These are phyloP conservation scores for Symmetrospora coprosmae DNA, from an alignment of 768 basidiomycete genomes.

Conservation along the genomic window DNA sequence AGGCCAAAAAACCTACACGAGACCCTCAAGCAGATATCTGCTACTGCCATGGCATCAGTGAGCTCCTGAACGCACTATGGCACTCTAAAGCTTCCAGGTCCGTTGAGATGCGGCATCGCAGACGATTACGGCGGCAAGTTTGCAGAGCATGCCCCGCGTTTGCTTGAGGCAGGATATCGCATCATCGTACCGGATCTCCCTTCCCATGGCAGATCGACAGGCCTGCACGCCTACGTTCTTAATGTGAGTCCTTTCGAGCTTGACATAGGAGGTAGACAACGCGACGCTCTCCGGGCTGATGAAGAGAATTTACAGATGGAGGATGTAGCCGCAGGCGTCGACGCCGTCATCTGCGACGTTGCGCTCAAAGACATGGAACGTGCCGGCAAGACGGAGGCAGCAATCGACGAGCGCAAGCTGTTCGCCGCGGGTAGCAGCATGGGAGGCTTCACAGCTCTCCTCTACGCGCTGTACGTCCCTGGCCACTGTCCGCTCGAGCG, in stretches of 20 bases:
- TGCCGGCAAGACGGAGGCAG: slow-evolving; percentile 5
- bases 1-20: not conserved
- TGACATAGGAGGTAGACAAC: too few species aligned
- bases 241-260: slow-evolving; percentile 9
- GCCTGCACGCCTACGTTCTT: slow-evolving; percentile 26
- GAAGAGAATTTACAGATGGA: not conserved
- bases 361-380: slow-evolving; percentile 10
- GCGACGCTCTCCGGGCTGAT: not conserved
- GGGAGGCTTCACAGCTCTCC: slow-evolving; percentile 26
- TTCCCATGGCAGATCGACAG: slow-evolving; percentile 29
- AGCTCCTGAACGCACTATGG: not conserved
- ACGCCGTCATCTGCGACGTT: slow-evolving; percentile 28
- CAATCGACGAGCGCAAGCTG: slow-evolving; percentile 24
- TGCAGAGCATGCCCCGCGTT: slow-evolving; percentile 22
- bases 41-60: slow-evolving; percentile 30
- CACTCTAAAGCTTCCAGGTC: not conserved
- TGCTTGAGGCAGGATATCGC: slow-evolving; percentile 26
- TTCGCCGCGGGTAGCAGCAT: slow-evolving; percentile 29
- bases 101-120: not conserved
- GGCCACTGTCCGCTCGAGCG: not conserved
- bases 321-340: slow-evolving; percentile 26
- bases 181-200: slow-evolving; percentile 27
- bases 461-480: not conserved
- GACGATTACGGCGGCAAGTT: slow-evolving; percentile 29
- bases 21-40: slow-evolving; percentile 23